phyloP scores from a whole-genome alignment of 2,329 filamentous ascomycete genomes.

The Fusarium irregulare region DNA sequence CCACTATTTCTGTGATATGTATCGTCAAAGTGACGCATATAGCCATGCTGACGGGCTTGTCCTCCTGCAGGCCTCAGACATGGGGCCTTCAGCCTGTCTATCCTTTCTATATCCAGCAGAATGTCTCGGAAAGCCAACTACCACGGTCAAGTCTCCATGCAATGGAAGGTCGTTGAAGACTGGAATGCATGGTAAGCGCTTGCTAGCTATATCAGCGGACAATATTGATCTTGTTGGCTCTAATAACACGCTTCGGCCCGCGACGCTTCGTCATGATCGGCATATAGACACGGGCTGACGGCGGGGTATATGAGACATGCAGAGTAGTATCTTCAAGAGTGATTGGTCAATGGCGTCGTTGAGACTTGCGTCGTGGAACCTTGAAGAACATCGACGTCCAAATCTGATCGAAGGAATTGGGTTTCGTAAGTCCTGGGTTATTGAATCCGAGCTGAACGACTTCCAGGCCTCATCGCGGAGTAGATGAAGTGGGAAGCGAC shows the following conservation, averaged over 20 bases:
- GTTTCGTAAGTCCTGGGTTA: too few species aligned
- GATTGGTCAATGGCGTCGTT: not conserved
- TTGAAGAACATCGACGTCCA: not conserved
- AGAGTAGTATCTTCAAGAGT: not conserved
- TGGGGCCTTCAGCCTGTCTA: not conserved
- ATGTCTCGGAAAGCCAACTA: not conserved
- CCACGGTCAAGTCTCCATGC: not conserved
- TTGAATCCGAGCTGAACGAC: too few species aligned
- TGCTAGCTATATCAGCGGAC: not conserved
- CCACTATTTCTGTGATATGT: too few species aligned
- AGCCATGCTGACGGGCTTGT: not conserved
- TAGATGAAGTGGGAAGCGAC: too few species aligned
- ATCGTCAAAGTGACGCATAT: not conserved
- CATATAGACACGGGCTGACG: not conserved
- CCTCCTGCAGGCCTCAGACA: not conserved
- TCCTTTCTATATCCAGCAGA: not conserved
- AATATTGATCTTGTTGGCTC: not conserved
- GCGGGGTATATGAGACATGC: not conserved
- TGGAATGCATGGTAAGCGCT: not conserved
- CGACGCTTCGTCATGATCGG: not conserved
- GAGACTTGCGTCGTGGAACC: not conserved
- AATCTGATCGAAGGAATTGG: not conserved
- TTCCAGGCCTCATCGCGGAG: not conserved
- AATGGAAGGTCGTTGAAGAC: not conserved
- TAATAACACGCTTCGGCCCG: conserved; percentile 11